phyloP scores from a whole-genome alignment of 1,139 yeast species.

The Yamadazyma membranifaciens region DNA sequence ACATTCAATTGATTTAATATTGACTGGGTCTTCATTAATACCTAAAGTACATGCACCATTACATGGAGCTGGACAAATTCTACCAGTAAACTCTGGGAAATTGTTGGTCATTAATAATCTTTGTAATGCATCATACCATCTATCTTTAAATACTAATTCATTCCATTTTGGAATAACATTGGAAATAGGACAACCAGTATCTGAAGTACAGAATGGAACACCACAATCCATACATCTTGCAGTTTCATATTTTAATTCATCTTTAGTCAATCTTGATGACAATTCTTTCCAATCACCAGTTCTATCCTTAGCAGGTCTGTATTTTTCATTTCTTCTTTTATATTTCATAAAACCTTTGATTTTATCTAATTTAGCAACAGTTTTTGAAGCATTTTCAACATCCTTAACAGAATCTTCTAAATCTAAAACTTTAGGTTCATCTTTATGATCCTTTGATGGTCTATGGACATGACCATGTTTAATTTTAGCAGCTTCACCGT shows the following conservation, averaged over 20 bases:
- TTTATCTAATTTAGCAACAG: slow-evolving; percentile 70
- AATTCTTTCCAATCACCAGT: slow-evolving; percentile 92
- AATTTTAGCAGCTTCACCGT: slow-evolving; percentile 70
- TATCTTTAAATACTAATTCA: slow-evolving; percentile 90
- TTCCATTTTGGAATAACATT: slow-evolving; percentile 98
- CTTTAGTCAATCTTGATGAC: slow-evolving; percentile 76
- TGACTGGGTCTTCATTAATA: slow-evolving; percentile 92
- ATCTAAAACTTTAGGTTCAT: slow-evolving; percentile 86
- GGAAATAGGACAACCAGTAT: slow-evolving; percentile 97
- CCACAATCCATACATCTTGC: slow-evolving; percentile 99
- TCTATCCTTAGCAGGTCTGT: slow-evolving; percentile 75
- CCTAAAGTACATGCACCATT: slow-evolving; percentile 98
- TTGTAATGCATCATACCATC: slow-evolving; percentile 94
- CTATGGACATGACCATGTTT: slow-evolving; percentile 45
- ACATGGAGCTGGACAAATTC: slow-evolving; percentile 99
- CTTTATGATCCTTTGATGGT: slow-evolving; percentile 26
- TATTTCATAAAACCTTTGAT: slow-evolving; percentile 91
- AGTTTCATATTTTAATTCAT: slow-evolving; percentile 85
- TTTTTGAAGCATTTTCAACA: slow-evolving; percentile 60
- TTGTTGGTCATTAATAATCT: slow-evolving; percentile 93
- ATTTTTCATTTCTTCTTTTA: slow-evolving; percentile 82
- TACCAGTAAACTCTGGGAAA: slow-evolving; percentile 97
- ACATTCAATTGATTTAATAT: slow-evolving; percentile 93
- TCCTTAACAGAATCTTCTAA: slow-evolving; percentile 86
- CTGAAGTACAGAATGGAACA: slow-evolving; percentile 97